Evolutionary conservation across 2,329 filamentous ascomycete genomes (phyloP).

Genomic region (Aspergillus udagawae): DNA sequence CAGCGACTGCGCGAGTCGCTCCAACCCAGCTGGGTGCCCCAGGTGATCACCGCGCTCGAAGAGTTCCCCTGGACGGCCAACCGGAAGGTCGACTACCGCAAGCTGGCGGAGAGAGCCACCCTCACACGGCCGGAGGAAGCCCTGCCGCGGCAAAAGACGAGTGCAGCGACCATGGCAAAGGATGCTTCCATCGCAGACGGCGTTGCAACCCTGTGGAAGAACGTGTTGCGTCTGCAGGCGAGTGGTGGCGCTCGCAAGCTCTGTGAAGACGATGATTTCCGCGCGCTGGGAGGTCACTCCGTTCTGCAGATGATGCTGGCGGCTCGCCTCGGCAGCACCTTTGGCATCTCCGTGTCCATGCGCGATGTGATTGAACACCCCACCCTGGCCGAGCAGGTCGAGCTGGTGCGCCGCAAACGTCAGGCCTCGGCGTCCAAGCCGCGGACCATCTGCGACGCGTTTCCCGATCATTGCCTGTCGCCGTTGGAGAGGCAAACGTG

Average conservation of each 20-base stretch:
- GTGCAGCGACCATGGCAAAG: not conserved
- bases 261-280: not conserved
- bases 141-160: not conserved
- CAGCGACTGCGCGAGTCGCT: not conserved
- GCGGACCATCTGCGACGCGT: not conserved
- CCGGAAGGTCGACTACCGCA: not conserved
- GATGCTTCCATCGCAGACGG: not conserved
- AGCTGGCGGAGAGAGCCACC: not conserved
- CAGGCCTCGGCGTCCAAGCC: not conserved
- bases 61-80: not conserved
- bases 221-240: not conserved
- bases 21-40: not conserved
- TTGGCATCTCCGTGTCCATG: not conserved
- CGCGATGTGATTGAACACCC: not conserved
- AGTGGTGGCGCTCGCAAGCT: not conserved
- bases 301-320: slow-evolving; percentile 1
- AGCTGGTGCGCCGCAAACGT: not conserved
- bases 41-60: not conserved
- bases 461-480: not conserved
- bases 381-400: not conserved
- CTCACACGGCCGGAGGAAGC: not conserved
- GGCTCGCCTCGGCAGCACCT: not conserved
- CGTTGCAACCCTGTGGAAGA: not conserved
- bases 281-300: not conserved
- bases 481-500: not conserved